Conservation (phyloP, 2,329 filamentous ascomycete genomes). For the Neopestalotiopsis rosae region DNA sequence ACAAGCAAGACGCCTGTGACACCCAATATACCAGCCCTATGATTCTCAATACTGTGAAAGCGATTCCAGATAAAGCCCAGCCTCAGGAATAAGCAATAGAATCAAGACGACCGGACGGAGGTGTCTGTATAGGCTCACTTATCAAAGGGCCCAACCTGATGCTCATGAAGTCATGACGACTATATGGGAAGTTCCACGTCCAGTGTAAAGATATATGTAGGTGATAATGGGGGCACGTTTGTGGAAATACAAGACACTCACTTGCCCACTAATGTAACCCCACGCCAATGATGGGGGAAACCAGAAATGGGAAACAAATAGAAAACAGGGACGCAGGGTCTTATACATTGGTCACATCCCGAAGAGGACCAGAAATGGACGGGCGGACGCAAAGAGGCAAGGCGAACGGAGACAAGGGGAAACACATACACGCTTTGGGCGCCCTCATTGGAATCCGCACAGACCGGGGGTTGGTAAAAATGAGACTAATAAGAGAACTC, state of each 20-base stretch:
- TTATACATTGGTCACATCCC: background rate
- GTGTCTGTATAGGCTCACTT: background rate
- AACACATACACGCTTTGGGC: background rate
- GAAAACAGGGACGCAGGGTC: background rate
- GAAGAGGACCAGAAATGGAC: slow-evolving; percentile 5
- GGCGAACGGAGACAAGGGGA: background rate
- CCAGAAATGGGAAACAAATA: background rate
- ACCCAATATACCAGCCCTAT: background rate
- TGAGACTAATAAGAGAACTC: background rate
- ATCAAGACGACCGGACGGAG: background rate
- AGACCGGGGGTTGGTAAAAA: slow-evolving; percentile 1
- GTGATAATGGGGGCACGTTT: background rate
- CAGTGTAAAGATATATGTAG: background rate
- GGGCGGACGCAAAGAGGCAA: background rate
- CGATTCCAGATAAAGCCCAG: background rate
- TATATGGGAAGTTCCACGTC: background rate
- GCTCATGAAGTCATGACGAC: background rate
- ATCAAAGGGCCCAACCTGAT: background rate
- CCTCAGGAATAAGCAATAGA: background rate
- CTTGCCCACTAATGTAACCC: background rate
- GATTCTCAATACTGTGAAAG: background rate
- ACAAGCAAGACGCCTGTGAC: background rate
- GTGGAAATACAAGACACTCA: background rate
- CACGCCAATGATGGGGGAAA: background rate
- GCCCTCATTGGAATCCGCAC: slow-evolving; percentile 3